Conservation (phyloP, 73 alveolate genomes). For the Paramecium primaurelia region DNA sequence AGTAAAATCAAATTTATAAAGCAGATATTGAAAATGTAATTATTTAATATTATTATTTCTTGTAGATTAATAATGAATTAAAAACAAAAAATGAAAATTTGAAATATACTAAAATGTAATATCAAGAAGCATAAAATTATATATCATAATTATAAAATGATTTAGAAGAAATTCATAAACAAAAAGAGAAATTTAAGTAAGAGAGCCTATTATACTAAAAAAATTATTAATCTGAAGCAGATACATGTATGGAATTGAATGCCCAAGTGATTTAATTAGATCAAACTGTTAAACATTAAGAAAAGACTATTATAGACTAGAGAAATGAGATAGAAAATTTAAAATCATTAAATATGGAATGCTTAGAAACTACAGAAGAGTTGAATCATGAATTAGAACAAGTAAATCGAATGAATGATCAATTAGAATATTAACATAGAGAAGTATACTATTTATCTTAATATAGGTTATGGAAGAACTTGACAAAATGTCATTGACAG, state of each 20-base stretch:
- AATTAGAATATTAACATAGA: not conserved
- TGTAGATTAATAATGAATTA: not conserved
- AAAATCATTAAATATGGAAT: not conserved
- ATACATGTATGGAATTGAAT: conserved; percentile 16
- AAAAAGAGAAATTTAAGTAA: conserved; percentile 13
- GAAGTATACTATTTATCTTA: not conserved
- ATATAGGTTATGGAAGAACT: conserved; percentile 17
- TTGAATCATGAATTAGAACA: not conserved
- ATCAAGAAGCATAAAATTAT: conserved; percentile 39
- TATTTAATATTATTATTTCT: not conserved
- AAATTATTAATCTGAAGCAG: conserved; percentile 27
- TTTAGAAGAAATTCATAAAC: conserved; percentile 15
- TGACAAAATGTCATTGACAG: not conserved
- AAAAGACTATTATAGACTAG: not conserved
- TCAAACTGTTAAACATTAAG: conserved; percentile 17
- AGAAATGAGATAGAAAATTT: not conserved
- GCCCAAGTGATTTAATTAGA: conserved; percentile 1
- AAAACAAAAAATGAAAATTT: conserved; percentile 27
- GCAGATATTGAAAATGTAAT: conserved; percentile 11
- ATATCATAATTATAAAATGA: conserved; percentile 5
- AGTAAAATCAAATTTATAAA: not conserved
- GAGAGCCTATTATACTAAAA: not conserved
- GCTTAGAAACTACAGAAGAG: not conserved
- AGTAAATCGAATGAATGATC: not conserved
- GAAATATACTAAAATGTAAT: not conserved